Evolutionary conservation across 768 basidiomycete genomes (phyloP).

Genomic region (Rhodosporidiobolus odoratus): DNA sequence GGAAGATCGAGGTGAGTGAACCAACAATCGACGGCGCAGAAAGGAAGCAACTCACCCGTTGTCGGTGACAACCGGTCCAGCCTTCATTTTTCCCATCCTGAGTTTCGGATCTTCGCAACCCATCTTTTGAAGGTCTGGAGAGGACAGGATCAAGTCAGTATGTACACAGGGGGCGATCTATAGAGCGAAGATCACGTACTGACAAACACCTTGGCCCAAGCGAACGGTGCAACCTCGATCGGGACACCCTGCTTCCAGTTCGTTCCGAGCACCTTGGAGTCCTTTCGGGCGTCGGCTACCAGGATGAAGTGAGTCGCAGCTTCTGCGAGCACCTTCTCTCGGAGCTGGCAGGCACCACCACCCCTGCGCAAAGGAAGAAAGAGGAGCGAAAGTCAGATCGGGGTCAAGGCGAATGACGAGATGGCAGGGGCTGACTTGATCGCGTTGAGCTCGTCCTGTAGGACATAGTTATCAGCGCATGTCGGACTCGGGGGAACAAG

Average conservation of each 20-base stretch:
- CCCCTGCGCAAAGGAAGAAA: conserved; percentile 19
- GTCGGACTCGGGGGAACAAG: not conserved
- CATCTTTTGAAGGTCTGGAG: conserved; percentile 41
- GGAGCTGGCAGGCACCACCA: conserved; percentile 90
- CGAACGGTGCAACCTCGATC: conserved; percentile 94
- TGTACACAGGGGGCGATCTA: conserved; percentile 53
- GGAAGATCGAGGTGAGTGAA: not conserved
- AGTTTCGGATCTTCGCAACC: conserved; percentile 58
- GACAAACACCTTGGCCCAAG: conserved; percentile 78
- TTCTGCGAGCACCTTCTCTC: conserved; percentile 96
- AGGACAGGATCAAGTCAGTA: conserved; percentile 42
- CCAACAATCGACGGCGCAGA: not conserved
- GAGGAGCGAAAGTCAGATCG: not conserved
- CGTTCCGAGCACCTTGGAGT: conserved; percentile 47
- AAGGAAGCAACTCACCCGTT: conserved; percentile 55
- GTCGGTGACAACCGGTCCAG: conserved; percentile 92
- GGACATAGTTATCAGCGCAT: not conserved
- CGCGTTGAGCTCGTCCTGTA: conserved; percentile 71
- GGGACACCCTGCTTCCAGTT: conserved; percentile 77
- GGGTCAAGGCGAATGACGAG: not conserved
- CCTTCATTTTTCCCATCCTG: conserved; percentile 81
- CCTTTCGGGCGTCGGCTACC: conserved; percentile 94
- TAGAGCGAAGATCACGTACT: conserved; percentile 40
- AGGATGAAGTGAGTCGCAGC: conserved; percentile 86
- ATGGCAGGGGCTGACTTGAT: conserved; percentile 65